A percentile compares a stretch with the other conserved stretches of the same genome.
Conservation (phyloP, 2,329 filamentous ascomycete species). For the Reticulascus tulasneorum region DNA sequence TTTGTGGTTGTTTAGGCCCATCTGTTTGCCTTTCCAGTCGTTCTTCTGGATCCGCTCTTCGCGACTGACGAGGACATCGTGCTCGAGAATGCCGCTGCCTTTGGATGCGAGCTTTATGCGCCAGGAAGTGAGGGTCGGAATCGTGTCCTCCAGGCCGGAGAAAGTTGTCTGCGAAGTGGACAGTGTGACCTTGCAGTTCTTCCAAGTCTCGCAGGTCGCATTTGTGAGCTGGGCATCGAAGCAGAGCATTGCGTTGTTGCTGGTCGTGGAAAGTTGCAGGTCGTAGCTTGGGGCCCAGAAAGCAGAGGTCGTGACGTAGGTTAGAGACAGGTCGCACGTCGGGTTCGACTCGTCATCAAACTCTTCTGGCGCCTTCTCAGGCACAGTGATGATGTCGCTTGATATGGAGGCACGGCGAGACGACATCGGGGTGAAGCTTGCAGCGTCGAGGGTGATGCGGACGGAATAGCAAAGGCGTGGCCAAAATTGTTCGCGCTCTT, state of each 20-base stretch:
- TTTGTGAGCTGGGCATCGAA: conserved; percentile 63
- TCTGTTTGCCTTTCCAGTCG: conserved; percentile 23
- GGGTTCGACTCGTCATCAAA: conserved; percentile 12
- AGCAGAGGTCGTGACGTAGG: conserved; percentile 55
- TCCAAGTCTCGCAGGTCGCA: conserved; percentile 60
- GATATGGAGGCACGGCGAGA: conserved; percentile 47
- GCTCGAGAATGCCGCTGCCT: conserved; percentile 3
- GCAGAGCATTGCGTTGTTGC: conserved; percentile 46
- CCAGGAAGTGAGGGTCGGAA: conserved; percentile 55
- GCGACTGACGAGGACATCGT: conserved; percentile 30
- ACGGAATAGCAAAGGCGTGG: conserved; percentile 45
- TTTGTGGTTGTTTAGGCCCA: conserved; percentile 17
- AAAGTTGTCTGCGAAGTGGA: conserved; percentile 61
- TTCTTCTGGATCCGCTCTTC: conserved; percentile 32
- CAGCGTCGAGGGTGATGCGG: conserved; percentile 46
- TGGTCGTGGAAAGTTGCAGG: conserved; percentile 54
- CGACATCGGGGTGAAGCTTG: conserved; percentile 35
- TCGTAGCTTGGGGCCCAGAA: conserved; percentile 62
- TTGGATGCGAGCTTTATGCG: conserved; percentile 44
- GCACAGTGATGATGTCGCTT: conserved; percentile 48
- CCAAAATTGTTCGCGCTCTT: conserved; percentile 45
- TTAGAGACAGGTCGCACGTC: conserved; percentile 47
- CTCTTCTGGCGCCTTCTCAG: conserved; percentile 32
- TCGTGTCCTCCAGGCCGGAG: conserved; percentile 48
- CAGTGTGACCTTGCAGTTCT: conserved; percentile 54